A percentile compares a stretch with the other conserved stretches of the same genome.
phyloP scores from a whole-genome alignment of 2,329 filamentous ascomycete species.

The Claviceps sp. region DNA sequence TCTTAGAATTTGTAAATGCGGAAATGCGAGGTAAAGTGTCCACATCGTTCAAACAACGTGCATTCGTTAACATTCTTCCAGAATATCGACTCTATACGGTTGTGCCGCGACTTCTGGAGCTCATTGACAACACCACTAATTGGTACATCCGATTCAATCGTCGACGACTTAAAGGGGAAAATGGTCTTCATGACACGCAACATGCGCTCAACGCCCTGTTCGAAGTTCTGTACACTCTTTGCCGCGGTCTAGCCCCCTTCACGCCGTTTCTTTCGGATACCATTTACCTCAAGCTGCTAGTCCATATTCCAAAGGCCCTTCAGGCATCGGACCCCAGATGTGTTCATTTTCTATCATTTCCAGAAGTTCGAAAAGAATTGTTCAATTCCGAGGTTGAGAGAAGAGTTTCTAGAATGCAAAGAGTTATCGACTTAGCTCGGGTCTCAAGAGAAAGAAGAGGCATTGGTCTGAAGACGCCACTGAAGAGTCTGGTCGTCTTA shows the following conservation, averaged over 20 bases:
- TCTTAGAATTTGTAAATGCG: constrained; percentile 80
- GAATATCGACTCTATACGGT: constrained; percentile 79
- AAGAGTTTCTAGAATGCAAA: constrained; percentile 82
- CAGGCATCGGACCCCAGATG: constrained; percentile 62
- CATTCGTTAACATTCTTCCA: constrained; percentile 9
- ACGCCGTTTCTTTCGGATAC: constrained; percentile 91
- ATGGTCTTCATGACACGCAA: constrained; percentile 70
- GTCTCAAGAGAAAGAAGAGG: constrained; percentile 74
- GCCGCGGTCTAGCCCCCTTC: constrained; percentile 81
- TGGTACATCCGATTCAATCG: constrained; percentile 97
- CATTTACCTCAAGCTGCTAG: constrained; percentile 75
- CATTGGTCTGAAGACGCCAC: constrained; percentile 77
- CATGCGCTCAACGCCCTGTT: constrained; percentile 91
- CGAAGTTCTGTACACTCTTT: constrained; percentile 81
- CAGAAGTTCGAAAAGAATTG: constrained; percentile 74
- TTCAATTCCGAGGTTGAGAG: constrained; percentile 81
- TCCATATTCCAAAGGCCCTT: constrained; percentile 63
- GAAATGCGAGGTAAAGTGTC: constrained; percentile 64
- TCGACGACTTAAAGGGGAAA: constrained; percentile 79
- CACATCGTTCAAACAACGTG: neutral
- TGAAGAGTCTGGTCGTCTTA: constrained; percentile 82
- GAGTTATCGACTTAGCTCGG: constrained; percentile 81
- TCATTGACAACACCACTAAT: constrained; percentile 95
- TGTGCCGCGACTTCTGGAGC: constrained; percentile 64
- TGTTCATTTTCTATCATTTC: constrained; percentile 86